Conservation (phyloP, 257 asterid species). For the Gynochthodes officinalis region DNA sequence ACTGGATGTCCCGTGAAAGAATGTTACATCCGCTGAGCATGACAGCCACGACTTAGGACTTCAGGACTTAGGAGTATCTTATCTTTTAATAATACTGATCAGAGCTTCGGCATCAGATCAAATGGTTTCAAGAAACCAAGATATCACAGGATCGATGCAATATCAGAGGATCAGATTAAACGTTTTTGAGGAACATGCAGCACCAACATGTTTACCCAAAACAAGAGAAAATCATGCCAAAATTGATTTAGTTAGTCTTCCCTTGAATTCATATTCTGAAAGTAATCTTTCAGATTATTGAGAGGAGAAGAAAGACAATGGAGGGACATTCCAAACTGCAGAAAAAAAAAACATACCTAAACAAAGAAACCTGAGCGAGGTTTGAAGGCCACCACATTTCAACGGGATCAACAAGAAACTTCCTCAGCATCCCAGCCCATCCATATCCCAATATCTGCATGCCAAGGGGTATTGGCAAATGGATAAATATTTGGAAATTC, state of each 20-base stretch:
- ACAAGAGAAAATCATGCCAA: no score
- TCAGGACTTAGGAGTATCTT: neutral
- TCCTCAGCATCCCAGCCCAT: slow-evolving; percentile 98
- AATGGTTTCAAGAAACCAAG: no score
- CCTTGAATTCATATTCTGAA: no score
- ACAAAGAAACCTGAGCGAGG: slow-evolving; percentile 95
- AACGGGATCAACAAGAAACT: slow-evolving; percentile 86
- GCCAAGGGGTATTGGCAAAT: neutral
- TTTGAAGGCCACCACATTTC: slow-evolving; percentile 99
- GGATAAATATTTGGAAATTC: slow-evolving; percentile 3
- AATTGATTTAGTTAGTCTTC: no score
- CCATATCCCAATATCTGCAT: slow-evolving; percentile 92
- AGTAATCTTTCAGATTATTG: neutral
- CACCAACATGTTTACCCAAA: no score
- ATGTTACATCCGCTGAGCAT: slow-evolving; percentile 2
- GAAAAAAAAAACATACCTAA: slow-evolving; percentile 44
- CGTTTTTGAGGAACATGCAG: no score
- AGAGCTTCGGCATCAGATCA: no score
- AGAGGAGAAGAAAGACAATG: neutral
- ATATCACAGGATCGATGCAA: no score
- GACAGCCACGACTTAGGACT: neutral
- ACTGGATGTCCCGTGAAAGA: neutral
- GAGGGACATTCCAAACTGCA: neutral
- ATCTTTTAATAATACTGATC: neutral
- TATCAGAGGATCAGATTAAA: no score